Conservation (phyloP, 1,139 yeast genomes). For the Pichia sp. region DNA sequence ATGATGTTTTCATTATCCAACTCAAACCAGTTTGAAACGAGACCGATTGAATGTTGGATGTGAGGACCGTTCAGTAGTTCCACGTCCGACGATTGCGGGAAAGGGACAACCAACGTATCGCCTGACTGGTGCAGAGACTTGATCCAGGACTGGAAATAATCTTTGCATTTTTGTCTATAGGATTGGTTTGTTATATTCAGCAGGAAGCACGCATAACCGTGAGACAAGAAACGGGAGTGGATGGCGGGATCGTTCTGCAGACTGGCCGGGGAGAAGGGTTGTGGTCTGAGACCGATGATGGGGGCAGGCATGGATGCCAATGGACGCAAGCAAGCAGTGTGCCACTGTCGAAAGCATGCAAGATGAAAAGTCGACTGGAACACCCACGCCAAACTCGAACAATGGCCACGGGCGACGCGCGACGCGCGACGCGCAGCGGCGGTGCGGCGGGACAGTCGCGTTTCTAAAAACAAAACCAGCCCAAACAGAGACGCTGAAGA, state of each 20-base stretch:
- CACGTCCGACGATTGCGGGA: conserved; percentile 35
- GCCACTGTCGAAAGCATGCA: no score
- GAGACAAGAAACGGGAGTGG: background rate
- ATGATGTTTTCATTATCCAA: conserved; percentile 44
- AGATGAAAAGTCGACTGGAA: no score
- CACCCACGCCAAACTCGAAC: no score
- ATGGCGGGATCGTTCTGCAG: background rate
- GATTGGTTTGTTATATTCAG: conserved; percentile 39
- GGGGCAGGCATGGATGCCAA: background rate
- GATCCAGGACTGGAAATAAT: conserved; percentile 31
- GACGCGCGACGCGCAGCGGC: no score
- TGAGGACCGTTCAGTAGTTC: conserved; percentile 33
- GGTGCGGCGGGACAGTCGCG: no score
- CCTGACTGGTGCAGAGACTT: conserved; percentile 6
- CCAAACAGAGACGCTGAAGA: no score
- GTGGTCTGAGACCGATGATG: conserved; percentile 6
- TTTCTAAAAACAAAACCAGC: no score
- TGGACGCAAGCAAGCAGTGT: no score
- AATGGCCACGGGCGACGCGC: no score
- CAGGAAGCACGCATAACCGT: conserved; percentile 22
- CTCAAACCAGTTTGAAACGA: conserved; percentile 60
- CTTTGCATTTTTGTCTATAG: conserved; percentile 36
- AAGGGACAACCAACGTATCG: conserved; percentile 30
- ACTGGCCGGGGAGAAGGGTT: background rate
- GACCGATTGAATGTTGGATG: conserved; percentile 39